Evolutionary conservation across 495 filamentous ascomycete genomes (phyloP).

Genomic region (Thozetella sp.): DNA sequence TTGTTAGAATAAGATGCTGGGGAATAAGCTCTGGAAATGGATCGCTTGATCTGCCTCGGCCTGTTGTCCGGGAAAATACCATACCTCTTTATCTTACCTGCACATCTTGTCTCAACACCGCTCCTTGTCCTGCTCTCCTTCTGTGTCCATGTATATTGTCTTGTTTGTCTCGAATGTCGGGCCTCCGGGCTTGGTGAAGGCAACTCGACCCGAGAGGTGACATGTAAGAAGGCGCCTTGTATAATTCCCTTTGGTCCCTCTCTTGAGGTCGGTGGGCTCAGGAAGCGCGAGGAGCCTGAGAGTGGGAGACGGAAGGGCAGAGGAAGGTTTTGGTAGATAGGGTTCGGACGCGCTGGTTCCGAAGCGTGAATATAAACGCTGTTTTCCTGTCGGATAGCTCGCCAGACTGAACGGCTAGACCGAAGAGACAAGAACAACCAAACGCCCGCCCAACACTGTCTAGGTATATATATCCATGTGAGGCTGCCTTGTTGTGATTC

Average conservation of each 20-base stretch:
- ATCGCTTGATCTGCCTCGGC: neutral
- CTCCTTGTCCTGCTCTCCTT: slow-evolving; percentile 5
- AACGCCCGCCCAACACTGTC: neutral
- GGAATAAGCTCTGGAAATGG: neutral
- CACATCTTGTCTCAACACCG: slow-evolving; percentile 18
- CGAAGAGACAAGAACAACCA: neutral
- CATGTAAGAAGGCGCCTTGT: too few species aligned
- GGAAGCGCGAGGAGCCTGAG: too few species aligned
- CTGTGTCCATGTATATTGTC: slow-evolving; percentile 2
- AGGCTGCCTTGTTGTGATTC: neutral
- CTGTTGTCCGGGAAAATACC: slow-evolving; percentile 5
- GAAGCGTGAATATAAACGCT: too few species aligned
- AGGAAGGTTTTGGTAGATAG: too few species aligned
- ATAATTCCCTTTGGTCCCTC: too few species aligned
- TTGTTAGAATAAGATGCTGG: neutral
- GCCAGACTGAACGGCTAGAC: too few species aligned
- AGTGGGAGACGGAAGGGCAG: too few species aligned
- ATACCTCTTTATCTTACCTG: slow-evolving; percentile 7
- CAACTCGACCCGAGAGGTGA: too few species aligned
- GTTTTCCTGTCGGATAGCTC: too few species aligned
- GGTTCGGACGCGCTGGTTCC: too few species aligned
- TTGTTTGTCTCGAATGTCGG: neutral
- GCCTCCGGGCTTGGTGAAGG: too few species aligned
- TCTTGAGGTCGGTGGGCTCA: too few species aligned
- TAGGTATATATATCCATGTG: neutral